phyloP scores from a whole-genome alignment of 345 rosid species.

The Laguncularia racemosa region DNA sequence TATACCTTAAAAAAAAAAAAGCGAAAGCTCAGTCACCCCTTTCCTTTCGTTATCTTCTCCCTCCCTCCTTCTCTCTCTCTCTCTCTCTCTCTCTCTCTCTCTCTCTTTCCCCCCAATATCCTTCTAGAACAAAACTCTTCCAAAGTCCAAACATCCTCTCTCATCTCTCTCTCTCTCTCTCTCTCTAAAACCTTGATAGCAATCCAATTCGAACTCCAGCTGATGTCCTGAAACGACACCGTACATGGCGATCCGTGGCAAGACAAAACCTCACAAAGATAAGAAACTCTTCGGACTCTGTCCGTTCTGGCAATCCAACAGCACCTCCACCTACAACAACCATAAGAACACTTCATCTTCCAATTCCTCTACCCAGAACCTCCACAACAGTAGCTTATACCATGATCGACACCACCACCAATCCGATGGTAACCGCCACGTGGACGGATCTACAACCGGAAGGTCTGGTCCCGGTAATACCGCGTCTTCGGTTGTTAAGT shows the following conservation, averaged over 20 bases:
- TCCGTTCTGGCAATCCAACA: conserved; percentile 62
- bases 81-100: not conserved
- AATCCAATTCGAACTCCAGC: not conserved
- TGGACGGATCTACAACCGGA: conserved; percentile 14
- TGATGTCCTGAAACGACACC: not conserved
- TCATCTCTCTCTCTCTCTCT: too few relatives aligned
- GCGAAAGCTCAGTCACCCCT: not conserved
- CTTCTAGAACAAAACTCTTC: not conserved
- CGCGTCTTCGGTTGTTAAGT: conserved; percentile 73
- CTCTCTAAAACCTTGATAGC: not conserved
- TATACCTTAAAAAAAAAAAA: not conserved
- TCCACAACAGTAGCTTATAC: too few relatives aligned
- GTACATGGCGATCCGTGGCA: conserved; percentile 52
- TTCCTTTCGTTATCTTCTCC: not conserved
- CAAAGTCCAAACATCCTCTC: not conserved
- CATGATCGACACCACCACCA: not conserved
- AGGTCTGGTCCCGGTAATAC: conserved; percentile 31
- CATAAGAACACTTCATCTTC: not conserved
- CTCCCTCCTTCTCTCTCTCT: not conserved
- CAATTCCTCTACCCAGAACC: too few relatives aligned
- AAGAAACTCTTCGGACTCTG: conserved; percentile 56
- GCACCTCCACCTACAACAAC: conserved; percentile 19
- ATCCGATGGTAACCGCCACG: conserved; percentile 13
- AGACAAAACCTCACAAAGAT: conserved; percentile 26
- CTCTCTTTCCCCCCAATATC: too few relatives aligned